Base-by-base conservation (phyloP, 2,329 filamentous ascomycete genomes). In the Penicillium sp. region DNA sequence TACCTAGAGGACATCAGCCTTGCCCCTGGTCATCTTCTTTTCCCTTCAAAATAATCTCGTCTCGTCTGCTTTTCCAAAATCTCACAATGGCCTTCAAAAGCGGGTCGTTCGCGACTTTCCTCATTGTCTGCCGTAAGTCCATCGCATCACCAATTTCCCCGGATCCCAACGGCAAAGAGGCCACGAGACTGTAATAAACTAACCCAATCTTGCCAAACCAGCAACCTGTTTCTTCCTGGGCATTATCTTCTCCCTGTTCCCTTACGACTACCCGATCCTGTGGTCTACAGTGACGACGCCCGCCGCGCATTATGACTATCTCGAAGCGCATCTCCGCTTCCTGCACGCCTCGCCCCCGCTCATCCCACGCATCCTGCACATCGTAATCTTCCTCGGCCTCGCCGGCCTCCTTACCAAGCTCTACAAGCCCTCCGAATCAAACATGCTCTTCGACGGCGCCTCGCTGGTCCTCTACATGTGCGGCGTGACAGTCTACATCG, bases 141-240 rank as follows among this genome's bases (percentile, higher is more conserved):
- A 35, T 45, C 39, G 17, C 39, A 35, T 44, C 23, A 7, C 39
- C 48, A 38, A 41, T 41, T 25, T 52, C 43, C 33, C 41, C 56
- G 36, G 63, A 49, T 36, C 43, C 51, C 42, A 50, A 35, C 38
- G 43, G 41, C 53, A 45, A 54, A 52, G 31, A 59, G 43, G 33
- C 41, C 51, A 50, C 39, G 53, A 31, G 23, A 35, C 52, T 51
- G 53, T 47, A 60, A 56, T 3, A 19, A 44, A 59, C 56, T 61
- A 55, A 56, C 59, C 61, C 49, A 48, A 56, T 42, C 31, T n/a
- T n/a, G 49, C 38, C 21, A 19, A 47, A 51, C 38, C 68, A 93
- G 89, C 89, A 63, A 92, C 90, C 65, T 96, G 91, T 77, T 99
- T 99, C 85, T 96, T 97, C 85, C 89, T 99, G 64, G 94, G 94